These are phyloP conservation scores for Saccharomyces cerevisiae DNA, from an alignment of 805 yeast species.

Conservation along the genomic window DNA sequence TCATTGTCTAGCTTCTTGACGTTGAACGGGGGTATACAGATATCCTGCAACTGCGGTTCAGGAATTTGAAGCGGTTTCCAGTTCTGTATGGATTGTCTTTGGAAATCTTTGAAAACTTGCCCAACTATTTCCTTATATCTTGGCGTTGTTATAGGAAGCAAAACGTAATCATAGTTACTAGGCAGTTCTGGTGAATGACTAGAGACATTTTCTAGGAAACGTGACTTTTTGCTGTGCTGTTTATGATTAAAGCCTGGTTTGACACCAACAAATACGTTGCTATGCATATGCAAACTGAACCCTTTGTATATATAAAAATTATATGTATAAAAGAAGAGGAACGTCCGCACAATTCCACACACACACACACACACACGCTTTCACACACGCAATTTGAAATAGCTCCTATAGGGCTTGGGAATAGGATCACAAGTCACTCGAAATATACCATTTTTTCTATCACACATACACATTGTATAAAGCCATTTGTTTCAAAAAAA, in stretches of 20 bases:
- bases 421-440: not conserved
- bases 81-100: not conserved
- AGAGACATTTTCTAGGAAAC: slow-evolving; percentile 11
- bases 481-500: not conserved
- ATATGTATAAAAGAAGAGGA: not conserved
- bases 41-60: slow-evolving; percentile 29
- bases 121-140: slow-evolving; percentile 40
- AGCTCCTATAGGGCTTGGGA: not conserved
- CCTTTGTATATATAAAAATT: not conserved
- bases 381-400: not conserved
- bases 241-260: slow-evolving; percentile 32
- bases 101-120: slow-evolving; percentile 17
- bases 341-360: not conserved
- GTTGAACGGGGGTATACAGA: slow-evolving; percentile 26
- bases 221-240: slow-evolving; percentile 5
- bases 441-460: not conserved
- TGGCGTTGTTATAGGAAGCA: slow-evolving; percentile 48
- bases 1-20: slow-evolving; percentile 1
- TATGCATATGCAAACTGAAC: slow-evolving; percentile 13
- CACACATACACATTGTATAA: not conserved
- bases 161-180: slow-evolving; percentile 40
- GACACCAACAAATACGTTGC: slow-evolving; percentile 38
- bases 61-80: slow-evolving; percentile 15
- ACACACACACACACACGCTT: not conserved
- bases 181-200: slow-evolving; percentile 1